phyloP scores from a whole-genome alignment of 164 flowering plant species.

The Sedum album region DNA sequence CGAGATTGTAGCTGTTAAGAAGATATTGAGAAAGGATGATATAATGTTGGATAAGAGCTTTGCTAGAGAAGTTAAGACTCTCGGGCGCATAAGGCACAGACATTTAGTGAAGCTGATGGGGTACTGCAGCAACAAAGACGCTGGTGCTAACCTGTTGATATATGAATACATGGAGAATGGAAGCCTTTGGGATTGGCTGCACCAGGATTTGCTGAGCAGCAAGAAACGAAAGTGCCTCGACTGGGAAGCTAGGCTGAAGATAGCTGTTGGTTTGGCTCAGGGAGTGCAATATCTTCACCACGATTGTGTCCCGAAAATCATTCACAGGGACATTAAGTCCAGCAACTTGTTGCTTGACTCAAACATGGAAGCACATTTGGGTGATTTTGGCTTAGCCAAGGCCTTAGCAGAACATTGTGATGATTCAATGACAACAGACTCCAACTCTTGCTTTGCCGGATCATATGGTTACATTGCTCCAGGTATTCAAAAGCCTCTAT shows the following conservation, averaged over 20 bases:
- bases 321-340: slow-evolving; percentile 90
- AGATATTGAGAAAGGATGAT: slow-evolving; percentile 59
- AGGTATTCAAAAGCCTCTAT: slow-evolving; percentile 35
- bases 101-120: slow-evolving; percentile 83
- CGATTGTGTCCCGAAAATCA: slow-evolving; percentile 77
- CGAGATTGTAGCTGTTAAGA: slow-evolving; percentile 79
- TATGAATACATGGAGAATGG: slow-evolving; percentile 97
- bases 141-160: slow-evolving; percentile 50
- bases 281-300: slow-evolving; percentile 94
- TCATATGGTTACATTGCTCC: slow-evolving; percentile 96
- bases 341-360: slow-evolving; percentile 80
- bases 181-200: slow-evolving; percentile 95
- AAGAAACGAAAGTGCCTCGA: slow-evolving; percentile 48
- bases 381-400: slow-evolving; percentile 94
- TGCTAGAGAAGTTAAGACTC: slow-evolving; percentile 67
- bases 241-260: slow-evolving; percentile 66
- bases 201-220: slow-evolving; percentile 22
- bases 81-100: slow-evolving; percentile 88
- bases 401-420: slow-evolving; percentile 31
- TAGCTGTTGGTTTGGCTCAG: slow-evolving; percentile 75
- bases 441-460: slow-evolving; percentile 74
- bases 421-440: slow-evolving; percentile 47
- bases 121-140: slow-evolving; percentile 46
- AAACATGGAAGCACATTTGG: slow-evolving; percentile 87
- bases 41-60: slow-evolving; percentile 59